phyloP scores from a whole-genome alignment of 2,329 filamentous ascomycete genomes.

The Phialemoniopsis sp. region DNA sequence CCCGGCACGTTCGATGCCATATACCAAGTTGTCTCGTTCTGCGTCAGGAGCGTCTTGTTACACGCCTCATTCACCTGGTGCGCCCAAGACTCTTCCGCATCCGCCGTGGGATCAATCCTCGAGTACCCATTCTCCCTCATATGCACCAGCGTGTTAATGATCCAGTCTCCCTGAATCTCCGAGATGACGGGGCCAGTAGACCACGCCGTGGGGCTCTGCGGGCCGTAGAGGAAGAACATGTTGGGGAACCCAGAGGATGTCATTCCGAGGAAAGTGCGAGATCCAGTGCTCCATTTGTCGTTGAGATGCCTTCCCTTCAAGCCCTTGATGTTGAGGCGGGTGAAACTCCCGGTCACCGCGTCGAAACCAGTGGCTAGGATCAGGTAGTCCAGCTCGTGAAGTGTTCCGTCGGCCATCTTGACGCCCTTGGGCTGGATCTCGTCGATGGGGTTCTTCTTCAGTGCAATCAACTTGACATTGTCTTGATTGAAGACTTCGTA shows the following conservation, averaged over 20 bases:
- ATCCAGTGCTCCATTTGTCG: no score
- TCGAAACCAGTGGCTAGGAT: conserved; percentile 29
- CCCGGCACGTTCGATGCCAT: no score
- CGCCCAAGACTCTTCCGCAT: conserved; percentile 5
- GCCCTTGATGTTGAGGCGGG: no score
- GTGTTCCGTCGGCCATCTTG: conserved; percentile 26
- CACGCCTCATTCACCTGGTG: neutral
- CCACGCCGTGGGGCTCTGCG: no score
- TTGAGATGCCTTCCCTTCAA: no score
- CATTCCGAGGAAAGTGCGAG: no score
- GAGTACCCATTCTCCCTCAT: conserved; percentile 1
- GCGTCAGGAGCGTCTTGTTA: neutral
- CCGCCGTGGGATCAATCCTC: conserved; percentile 1
- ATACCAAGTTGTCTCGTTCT: no score
- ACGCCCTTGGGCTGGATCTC: conserved; percentile 33
- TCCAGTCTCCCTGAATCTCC: no score
- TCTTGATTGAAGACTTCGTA: conserved; percentile 42
- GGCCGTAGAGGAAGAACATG: no score
- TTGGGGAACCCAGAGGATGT: no score
- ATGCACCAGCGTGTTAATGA: conserved; percentile 3
- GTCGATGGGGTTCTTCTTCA: conserved; percentile 36
- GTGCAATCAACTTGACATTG: conserved; percentile 38
- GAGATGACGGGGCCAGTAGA: no score
- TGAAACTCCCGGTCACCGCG: conserved; percentile 23
- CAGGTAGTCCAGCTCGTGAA: conserved; percentile 29